These are phyloP conservation scores for Exophiala viscosa DNA, from an alignment of 2,329 filamentous ascomycete species.

Conservation along the genomic window DNA sequence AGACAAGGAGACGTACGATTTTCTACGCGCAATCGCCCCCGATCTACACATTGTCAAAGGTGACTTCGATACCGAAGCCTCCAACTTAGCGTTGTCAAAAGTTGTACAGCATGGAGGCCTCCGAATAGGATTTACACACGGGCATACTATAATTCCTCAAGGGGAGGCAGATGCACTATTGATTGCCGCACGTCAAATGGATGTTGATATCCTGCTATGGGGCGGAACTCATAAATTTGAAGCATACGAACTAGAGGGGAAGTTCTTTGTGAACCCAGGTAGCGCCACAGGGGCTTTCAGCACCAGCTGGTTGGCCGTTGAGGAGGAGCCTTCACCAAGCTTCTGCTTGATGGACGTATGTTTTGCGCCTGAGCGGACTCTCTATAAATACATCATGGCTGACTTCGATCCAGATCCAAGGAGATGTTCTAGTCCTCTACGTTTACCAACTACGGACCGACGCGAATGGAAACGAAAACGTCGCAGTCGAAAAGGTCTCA, in stretches of 20 bases:
- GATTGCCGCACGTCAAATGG: conserved; percentile 67
- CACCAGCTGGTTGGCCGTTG: conserved; percentile 56
- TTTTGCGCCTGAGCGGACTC: conserved; percentile 32
- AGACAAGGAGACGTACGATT: conserved; percentile 75
- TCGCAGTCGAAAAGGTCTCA: conserved; percentile 80
- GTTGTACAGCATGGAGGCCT: conserved; percentile 67
- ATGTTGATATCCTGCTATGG: conserved; percentile 67
- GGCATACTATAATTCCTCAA: conserved; percentile 67
- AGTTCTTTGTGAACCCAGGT: conserved; percentile 68
- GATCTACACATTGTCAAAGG: conserved; percentile 68
- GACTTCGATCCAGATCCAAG: conserved; percentile 67
- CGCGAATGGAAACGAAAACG: conserved; percentile 70
- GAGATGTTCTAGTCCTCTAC: conserved; percentile 90
- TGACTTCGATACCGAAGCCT: conserved; percentile 66
- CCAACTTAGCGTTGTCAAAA: conserved; percentile 62
- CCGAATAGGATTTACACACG: conserved; percentile 67
- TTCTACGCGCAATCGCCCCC: conserved; percentile 69
- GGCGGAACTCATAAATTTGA: conserved; percentile 68
- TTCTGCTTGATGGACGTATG: conserved; percentile 98
- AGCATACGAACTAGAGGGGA: conserved; percentile 68
- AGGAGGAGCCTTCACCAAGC: conserved; percentile 73
- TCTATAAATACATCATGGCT: not conserved
- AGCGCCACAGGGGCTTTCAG: conserved; percentile 65
- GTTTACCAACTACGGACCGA: conserved; percentile 84
- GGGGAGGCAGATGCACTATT: conserved; percentile 63